phyloP scores from a whole-genome alignment of 2,329 filamentous ascomycete species.

The Cladophialophora yegresii region DNA sequence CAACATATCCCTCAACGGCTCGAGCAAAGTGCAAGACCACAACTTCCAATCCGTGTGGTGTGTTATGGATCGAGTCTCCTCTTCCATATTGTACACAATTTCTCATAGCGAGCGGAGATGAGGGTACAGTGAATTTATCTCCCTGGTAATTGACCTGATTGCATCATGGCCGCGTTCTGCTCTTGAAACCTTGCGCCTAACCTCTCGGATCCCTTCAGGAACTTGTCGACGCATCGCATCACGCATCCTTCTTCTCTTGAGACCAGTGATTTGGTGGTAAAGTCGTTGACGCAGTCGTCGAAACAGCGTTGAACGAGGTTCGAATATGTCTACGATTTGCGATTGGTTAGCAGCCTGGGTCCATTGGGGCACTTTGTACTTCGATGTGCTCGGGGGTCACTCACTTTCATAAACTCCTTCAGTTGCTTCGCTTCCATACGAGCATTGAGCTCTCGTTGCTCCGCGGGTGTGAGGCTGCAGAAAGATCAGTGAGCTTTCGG shows the following conservation, averaged over 20 bases:
- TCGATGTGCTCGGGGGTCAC: conserved; percentile 43
- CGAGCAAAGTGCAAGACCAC: neutral
- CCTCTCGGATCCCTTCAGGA: conserved; percentile 86
- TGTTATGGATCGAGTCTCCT: neutral
- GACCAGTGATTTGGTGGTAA: conserved; percentile 93
- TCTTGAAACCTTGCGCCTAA: conserved; percentile 88
- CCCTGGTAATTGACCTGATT: conserved; percentile 57
- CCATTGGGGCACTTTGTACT: conserved; percentile 3
- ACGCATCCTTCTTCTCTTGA: conserved; percentile 88
- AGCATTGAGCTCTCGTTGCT: conserved; percentile 89
- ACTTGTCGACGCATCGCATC: conserved; percentile 93
- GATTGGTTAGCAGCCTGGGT: conserved; percentile 19
- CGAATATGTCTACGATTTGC: conserved; percentile 62
- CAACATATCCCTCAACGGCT: neutral
- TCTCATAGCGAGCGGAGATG: neutral
- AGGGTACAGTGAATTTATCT: conserved; percentile 37
- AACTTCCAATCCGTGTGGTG: neutral
- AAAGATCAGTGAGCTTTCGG: neutral
- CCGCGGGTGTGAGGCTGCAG: conserved; percentile 68
- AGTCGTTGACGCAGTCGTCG: conserved; percentile 95
- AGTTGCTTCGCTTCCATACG: conserved; percentile 98
- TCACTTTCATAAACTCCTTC: conserved; percentile 97
- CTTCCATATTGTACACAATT: conserved; percentile 11
- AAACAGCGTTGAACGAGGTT: conserved; percentile 71
- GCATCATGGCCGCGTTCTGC: conserved; percentile 68